phyloP scores from a whole-genome alignment of 1,284 basidiomycete species.

The Waitea zeae region DNA sequence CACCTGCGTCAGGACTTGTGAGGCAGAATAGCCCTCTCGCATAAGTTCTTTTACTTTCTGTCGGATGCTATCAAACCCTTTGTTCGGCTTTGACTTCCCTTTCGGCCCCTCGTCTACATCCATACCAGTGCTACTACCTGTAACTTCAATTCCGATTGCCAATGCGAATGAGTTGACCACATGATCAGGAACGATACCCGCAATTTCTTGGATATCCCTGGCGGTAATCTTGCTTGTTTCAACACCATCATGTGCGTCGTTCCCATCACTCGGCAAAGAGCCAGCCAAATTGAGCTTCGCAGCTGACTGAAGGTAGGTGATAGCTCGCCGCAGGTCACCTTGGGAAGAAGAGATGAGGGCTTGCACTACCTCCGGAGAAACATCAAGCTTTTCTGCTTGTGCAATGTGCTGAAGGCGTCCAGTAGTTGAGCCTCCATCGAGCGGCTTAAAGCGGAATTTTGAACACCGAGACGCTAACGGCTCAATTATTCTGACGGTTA shows the following conservation, averaged over 20 bases:
- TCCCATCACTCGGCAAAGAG: slow-evolving; percentile 44
- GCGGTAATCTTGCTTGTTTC: slow-evolving; percentile 60
- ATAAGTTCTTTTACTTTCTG: slow-evolving; percentile 61
- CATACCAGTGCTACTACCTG: slow-evolving; percentile 29
- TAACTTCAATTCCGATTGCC: slow-evolving; percentile 61
- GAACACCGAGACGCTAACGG: slow-evolving; percentile 97
- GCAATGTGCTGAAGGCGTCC: slow-evolving; percentile 75
- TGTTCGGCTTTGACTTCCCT: slow-evolving; percentile 10
- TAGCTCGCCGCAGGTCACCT: slow-evolving; percentile 94
- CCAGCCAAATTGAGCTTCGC: slow-evolving; percentile 67
- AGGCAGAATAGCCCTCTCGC: slow-evolving; percentile 83
- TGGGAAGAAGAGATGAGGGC: slow-evolving; percentile 69
- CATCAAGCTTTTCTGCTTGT: slow-evolving; percentile 31
- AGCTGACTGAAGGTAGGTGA: slow-evolving; percentile 95
- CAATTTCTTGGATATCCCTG: slow-evolving; percentile 85
- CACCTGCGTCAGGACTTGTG: slow-evolving; percentile 83
- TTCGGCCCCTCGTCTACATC: slow-evolving; percentile 16
- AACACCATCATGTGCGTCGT: no score
- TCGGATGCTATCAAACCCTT: slow-evolving; percentile 56
- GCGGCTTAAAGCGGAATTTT: slow-evolving; percentile 94
- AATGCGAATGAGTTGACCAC: slow-evolving; percentile 58
- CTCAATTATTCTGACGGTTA: slow-evolving; percentile 77
- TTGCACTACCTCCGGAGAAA: slow-evolving; percentile 38
- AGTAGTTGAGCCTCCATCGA: slow-evolving; percentile 67
- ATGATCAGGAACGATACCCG: slow-evolving; percentile 76